Evolutionary conservation across 352 stramenopile genomes (phyloP).

Genomic region (Globisporangium emineosum): DNA sequence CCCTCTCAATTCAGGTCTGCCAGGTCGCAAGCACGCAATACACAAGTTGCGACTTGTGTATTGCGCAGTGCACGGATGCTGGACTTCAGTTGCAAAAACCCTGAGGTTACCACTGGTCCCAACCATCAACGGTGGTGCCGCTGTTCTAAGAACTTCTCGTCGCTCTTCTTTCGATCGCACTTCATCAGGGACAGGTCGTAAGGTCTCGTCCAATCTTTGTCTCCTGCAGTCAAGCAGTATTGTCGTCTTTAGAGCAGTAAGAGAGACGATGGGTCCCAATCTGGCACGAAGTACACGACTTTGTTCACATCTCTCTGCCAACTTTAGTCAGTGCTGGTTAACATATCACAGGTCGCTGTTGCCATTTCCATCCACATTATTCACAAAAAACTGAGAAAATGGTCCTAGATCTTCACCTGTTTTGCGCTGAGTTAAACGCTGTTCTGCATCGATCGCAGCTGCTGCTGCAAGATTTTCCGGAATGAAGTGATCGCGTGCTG

Average conservation of each 20-base stretch:
- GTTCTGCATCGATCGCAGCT: conserved; percentile 25
- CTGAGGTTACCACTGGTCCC: neutral
- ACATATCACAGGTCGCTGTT: neutral
- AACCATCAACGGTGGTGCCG: neutral
- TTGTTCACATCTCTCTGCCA: too few relatives aligned
- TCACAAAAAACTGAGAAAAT: neutral
- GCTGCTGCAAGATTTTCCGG: conserved; percentile 44
- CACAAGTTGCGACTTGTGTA: neutral
- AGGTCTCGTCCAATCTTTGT: neutral
- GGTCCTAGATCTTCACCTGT: neutral
- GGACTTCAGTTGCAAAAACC: neutral
- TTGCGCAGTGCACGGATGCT: neutral
- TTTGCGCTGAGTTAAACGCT: neutral
- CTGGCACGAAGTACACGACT: too few relatives aligned
- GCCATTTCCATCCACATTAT: conserved; percentile 2
- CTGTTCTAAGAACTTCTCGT: neutral
- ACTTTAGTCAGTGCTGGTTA: neutral
- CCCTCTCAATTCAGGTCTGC: neutral
- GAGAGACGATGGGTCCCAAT: too few relatives aligned
- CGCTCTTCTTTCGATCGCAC: neutral
- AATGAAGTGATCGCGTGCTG: conserved; percentile 74
- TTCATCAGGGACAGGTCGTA: neutral
- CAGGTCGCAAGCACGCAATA: conserved; percentile 1
- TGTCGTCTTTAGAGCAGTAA: neutral
- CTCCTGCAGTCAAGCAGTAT: neutral